These are phyloP conservation scores for Tetrapisispora fleetii DNA, from an alignment of 805 yeast species.

Conservation along the genomic window DNA sequence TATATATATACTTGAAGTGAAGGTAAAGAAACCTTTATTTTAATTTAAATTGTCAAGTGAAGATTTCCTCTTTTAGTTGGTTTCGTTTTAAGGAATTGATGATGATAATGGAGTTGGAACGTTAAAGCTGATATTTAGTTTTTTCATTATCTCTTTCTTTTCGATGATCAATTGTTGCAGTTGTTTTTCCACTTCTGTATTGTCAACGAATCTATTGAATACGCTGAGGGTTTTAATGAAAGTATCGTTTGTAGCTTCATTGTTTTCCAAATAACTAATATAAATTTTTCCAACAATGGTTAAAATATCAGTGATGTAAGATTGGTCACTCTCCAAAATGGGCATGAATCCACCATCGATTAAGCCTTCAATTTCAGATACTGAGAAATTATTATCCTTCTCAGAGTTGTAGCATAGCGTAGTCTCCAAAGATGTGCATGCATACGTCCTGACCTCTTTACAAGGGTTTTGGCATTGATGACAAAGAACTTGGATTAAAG, in stretches of 20 bases:
- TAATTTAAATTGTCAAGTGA: no score
- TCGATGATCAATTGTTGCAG: conserved; percentile 31
- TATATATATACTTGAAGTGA: no score
- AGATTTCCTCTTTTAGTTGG: not conserved
- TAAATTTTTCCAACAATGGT: conserved; percentile 58
- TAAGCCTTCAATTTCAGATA: conserved; percentile 31
- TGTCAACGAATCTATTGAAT: conserved; percentile 33
- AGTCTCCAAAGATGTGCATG: conserved; percentile 49
- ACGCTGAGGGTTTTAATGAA: conserved; percentile 31
- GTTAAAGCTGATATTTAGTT: not conserved
- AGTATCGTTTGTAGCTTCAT: conserved; percentile 30
- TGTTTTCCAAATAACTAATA: conserved; percentile 35
- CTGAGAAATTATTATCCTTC: not conserved
- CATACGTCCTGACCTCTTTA: conserved; percentile 56
- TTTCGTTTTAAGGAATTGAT: not conserved
- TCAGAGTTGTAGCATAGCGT: conserved; percentile 29
- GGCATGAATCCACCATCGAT: conserved; percentile 73
- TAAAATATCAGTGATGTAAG: conserved; percentile 39
- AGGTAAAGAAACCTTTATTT: no score
- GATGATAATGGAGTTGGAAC: not conserved
- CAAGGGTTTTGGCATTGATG: conserved; percentile 85
- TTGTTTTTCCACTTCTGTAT: conserved; percentile 30
- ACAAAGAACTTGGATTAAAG: conserved; percentile 68
- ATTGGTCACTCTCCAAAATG: conserved; percentile 13
- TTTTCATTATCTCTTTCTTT: conserved; percentile 28